Conservation (phyloP, 768 basidiomycete genomes). For the Hericium erinaceus region DNA sequence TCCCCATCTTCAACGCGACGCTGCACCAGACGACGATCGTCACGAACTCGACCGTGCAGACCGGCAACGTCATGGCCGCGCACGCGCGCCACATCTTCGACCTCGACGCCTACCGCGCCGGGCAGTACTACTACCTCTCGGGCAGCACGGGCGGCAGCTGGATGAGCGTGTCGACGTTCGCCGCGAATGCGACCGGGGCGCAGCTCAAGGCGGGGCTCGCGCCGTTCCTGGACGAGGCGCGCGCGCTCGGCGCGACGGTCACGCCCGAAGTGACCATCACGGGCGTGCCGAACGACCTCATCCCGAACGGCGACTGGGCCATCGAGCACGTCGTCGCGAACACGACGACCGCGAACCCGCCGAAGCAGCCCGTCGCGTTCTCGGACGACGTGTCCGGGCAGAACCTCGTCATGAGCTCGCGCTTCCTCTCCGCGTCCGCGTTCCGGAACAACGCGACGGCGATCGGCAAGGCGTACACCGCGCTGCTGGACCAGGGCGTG, state of each 20-base stretch:
- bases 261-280: background rate
- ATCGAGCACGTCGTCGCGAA: slow-evolving; percentile 10
- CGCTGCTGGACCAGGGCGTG: slow-evolving; percentile 3
- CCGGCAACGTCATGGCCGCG: slow-evolving; percentile 19
- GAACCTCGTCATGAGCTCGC: slow-evolving; percentile 8
- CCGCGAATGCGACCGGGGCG: background rate
- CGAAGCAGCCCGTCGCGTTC: slow-evolving; percentile 4
- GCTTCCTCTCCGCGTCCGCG: slow-evolving; percentile 5
- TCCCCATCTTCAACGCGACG: slow-evolving; percentile 25
- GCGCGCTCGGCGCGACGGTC: background rate
- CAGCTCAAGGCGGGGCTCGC: background rate
- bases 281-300: background rate
- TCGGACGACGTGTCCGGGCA: slow-evolving; percentile 6
- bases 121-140: slow-evolving; percentile 4
- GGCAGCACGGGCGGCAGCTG: background rate
- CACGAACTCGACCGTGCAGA: slow-evolving; percentile 11
- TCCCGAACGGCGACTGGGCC: background rate
- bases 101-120: slow-evolving; percentile 20
- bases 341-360: background rate
- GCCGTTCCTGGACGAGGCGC: slow-evolving; percentile 1
- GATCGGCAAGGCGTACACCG: slow-evolving; percentile 6
- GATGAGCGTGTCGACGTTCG: background rate
- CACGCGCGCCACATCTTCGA: slow-evolving; percentile 30
- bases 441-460: background rate
- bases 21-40: slow-evolving; percentile 13